A percentile compares a stretch with the other conserved stretches of the same genome.
phyloP scores from a whole-genome alignment of 495 filamentous ascomycete genomes.

The Tuber microsphaerosporum region DNA sequence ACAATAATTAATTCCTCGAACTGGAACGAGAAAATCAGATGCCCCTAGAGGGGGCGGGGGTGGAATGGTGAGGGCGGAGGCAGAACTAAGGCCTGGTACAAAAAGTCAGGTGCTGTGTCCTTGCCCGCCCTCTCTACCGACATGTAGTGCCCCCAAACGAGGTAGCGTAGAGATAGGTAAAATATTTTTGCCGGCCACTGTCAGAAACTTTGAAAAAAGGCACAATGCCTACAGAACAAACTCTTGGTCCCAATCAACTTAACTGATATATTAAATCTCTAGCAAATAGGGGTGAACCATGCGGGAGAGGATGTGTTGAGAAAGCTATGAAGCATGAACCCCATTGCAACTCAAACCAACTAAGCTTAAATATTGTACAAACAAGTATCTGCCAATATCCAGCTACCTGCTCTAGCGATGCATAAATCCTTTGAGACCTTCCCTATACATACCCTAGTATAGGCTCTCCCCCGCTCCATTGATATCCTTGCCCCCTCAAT shows the following conservation, averaged over 20 bases:
- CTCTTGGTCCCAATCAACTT: not conserved
- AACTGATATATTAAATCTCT: not conserved
- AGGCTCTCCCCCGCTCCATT: not conserved
- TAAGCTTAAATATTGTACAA: not conserved
- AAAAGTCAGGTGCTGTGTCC: too few relatives aligned
- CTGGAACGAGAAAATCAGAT: not conserved
- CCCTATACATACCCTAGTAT: not conserved
- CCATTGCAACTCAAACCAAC: not conserved
- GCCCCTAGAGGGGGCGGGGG: not conserved
- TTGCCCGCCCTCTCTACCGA: not conserved
- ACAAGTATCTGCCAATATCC: not conserved
- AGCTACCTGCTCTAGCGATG: not conserved
- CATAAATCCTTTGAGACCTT: not conserved
- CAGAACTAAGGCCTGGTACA: not conserved
- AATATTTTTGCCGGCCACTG: not conserved
- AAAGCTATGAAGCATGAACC: not conserved
- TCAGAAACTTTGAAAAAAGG: not conserved
- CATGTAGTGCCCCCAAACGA: not conserved
- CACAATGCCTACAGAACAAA: not conserved
- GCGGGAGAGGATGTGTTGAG: not conserved
- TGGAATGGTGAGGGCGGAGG: too few relatives aligned
- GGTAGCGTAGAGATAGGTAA: not conserved
- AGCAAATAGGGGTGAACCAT: not conserved
- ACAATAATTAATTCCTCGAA: not conserved
- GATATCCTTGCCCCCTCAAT: not conserved